A percentile compares a stretch with the other conserved stretches of the same genome.
These are phyloP conservation scores for Marsdenia floribunda DNA, from an alignment of 257 asterid genomes.

Conservation along the genomic window DNA sequence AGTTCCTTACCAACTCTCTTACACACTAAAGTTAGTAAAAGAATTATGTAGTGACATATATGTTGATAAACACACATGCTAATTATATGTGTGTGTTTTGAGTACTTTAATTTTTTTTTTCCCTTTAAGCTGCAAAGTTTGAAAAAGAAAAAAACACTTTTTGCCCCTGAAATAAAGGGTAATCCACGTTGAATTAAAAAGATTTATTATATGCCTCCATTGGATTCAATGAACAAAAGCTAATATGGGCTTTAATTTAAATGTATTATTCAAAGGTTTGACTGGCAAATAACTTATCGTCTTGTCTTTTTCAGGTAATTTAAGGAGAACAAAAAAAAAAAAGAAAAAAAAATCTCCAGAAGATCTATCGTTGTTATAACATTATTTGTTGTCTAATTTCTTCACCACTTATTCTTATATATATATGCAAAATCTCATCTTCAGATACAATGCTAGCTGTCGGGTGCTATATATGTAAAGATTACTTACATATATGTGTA, in stretches of 20 bases:
- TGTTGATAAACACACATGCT: conserved; percentile 16
- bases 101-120: neutral
- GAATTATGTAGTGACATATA: no score
- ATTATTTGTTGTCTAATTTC: neutral
- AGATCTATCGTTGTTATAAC: neutral
- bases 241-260: neutral
- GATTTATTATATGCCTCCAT: neutral
- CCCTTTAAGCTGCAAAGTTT: neutral
- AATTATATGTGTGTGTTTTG: neutral
- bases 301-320: neutral
- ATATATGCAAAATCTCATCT: neutral
- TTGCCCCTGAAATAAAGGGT: neutral
- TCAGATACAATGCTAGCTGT: no score
- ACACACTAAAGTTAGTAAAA: no score
- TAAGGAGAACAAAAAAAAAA: no score
- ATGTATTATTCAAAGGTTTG: neutral
- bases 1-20: no score
- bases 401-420: neutral
- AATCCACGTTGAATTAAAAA: neutral
- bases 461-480: no score
- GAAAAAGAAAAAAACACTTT: neutral
- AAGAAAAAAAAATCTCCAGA: neutral
- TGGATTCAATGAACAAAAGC: conserved; percentile 4
- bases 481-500: no score
- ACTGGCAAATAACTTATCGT: neutral